A percentile compares a stretch with the other conserved stretches of the same genome.
Conservation (phyloP, 495 filamentous ascomycete species). For the Aspergillus baeticus region DNA sequence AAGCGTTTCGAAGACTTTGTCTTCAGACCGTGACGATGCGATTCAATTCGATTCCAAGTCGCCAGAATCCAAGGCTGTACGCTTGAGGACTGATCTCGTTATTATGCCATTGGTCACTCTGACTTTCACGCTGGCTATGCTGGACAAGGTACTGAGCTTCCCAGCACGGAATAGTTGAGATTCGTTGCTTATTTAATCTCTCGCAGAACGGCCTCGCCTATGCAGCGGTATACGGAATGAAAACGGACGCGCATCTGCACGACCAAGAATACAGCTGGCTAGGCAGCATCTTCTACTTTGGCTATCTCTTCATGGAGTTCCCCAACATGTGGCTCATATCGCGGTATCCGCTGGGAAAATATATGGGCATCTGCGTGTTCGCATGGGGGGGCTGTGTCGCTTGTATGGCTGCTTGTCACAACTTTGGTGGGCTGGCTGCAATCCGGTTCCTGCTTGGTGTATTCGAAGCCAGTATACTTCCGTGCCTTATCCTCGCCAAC, state of each 20-base stretch:
- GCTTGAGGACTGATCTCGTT: too few relatives aligned
- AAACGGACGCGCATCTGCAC: slow-evolving; percentile 47
- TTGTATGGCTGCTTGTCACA: slow-evolving; percentile 39
- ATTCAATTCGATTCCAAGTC: too few relatives aligned
- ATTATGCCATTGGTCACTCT: too few relatives aligned
- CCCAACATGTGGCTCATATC: slow-evolving; percentile 39
- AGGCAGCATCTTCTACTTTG: slow-evolving; percentile 51
- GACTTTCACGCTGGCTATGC: too few relatives aligned
- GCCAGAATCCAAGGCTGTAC: too few relatives aligned
- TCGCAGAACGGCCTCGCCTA: slow-evolving; percentile 55
- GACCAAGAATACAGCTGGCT: slow-evolving; percentile 62
- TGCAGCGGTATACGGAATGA: slow-evolving; percentile 57
- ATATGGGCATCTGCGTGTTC: slow-evolving; percentile 3
- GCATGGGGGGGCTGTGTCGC: slow-evolving; percentile 43
- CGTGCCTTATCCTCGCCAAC: slow-evolving; percentile 56
- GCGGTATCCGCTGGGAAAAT: slow-evolving; percentile 49
- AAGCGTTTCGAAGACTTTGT: too few relatives aligned
- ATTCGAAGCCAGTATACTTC: slow-evolving; percentile 56
- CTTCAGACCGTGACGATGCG: too few relatives aligned
- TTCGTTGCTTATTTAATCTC: too few relatives aligned
- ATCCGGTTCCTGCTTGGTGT: slow-evolving; percentile 52
- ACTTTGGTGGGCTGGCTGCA: slow-evolving; percentile 42
- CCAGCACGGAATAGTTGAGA: too few relatives aligned
- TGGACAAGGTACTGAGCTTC: too few relatives aligned
- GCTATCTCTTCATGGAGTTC: slow-evolving; percentile 51